These are phyloP conservation scores for Colletotrichum cereale DNA, from an alignment of 2,329 filamentous ascomycete genomes.

Conservation along the genomic window DNA sequence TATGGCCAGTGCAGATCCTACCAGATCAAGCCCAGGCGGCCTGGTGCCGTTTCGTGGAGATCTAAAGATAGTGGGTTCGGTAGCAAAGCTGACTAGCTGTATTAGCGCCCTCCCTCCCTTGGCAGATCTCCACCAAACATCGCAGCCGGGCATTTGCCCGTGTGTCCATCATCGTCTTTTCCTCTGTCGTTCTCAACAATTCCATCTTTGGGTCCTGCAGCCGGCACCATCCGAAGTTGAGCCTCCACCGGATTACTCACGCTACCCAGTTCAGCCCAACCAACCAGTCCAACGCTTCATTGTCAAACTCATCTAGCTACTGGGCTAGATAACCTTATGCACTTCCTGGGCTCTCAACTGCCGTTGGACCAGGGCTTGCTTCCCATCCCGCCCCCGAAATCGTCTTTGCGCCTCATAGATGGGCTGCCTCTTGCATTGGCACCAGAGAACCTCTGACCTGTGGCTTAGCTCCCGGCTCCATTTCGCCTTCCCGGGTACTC, in stretches of 20 bases:
- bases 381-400: background rate
- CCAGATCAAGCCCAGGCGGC: slow-evolving; percentile 13
- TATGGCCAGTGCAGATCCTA: slow-evolving; percentile 16
- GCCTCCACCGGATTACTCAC: background rate
- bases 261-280: background rate
- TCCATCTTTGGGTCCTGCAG: slow-evolving; percentile 4
- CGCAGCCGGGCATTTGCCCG: slow-evolving; percentile 5
- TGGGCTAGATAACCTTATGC: background rate
- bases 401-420: background rate
- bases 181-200: slow-evolving; percentile 1
- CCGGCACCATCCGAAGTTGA: slow-evolving; percentile 28
- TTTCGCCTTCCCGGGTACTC: background rate
- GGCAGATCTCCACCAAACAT: background rate
- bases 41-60: slow-evolving; percentile 22
- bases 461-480: background rate
- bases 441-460: background rate
- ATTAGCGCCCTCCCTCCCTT: background rate
- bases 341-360: background rate
- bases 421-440: background rate
- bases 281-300: background rate
- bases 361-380: background rate
- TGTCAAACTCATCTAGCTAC: background rate
- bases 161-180: slow-evolving; percentile 1
- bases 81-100: background rate
- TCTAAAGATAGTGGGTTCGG: slow-evolving; percentile 33